Base-by-base conservation (phyloP, 495 filamentous ascomycete genomes). In the Terfezia claveryi region DNA sequence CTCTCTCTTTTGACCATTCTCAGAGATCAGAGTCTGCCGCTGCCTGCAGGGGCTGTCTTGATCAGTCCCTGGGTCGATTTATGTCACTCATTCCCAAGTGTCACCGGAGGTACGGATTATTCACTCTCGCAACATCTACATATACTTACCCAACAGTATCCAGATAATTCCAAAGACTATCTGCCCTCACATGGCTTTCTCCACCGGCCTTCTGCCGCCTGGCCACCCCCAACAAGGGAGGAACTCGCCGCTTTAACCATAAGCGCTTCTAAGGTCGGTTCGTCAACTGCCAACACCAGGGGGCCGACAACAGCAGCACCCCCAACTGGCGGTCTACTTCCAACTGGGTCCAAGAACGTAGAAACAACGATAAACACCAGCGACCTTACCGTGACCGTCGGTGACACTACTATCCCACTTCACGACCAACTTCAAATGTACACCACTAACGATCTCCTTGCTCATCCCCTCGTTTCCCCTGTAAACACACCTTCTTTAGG, bases 361-460 rank as follows among this genome's bases (percentile, higher is more conserved):
- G 27, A 4, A 32, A 32, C 27, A 32, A 20, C 50, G 16, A 12
- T 14, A 4, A 46, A 46, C 8, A 46, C 68, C 72, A 10, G 70
- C 65, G 7, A 67, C 32, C 68, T 83, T 12, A 76, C 81, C 6
- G 74, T 87, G 9, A 68, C 75, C 54, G 73, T 89, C 23, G 83
- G 87, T 51, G 84, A 81, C 17, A 73, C 80, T 49, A 61, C 74
- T 0, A 67, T 93, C 14, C 70, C 80, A 37, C 73, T 95, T 56
- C 88, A 83, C 61, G 89, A 95, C 53, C 89, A 96, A 64, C 91
- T 96, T 38, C 89, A 95, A 68, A 79, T 95, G 73, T 96, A 95
- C 66, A 78, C 88, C 8, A 81, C 86, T 0, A 96, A 96, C 65
- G 80, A 88, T 50, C 69, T 95, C 8, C 68, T 95, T 10, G 74